Evolutionary conservation across 208 protist genomes (phyloP), one percentile per base, ranked within the genome.

Genomic region (Trichomonas vaginalis): DNA sequence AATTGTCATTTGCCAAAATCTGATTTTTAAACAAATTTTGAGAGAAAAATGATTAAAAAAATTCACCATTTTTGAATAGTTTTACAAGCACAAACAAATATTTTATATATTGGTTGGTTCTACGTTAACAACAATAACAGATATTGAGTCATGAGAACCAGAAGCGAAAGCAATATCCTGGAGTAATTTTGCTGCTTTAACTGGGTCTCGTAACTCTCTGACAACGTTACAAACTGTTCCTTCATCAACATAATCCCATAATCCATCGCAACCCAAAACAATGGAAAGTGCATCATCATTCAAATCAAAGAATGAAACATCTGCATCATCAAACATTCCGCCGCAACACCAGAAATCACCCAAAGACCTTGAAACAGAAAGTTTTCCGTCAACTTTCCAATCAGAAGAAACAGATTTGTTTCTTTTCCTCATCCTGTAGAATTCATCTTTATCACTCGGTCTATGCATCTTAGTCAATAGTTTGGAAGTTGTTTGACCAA

Each of bases 321-420:
- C 86, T 35, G 86, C 40, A n/a, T 92, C 45, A 39, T 92, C 86
- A 51, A 51, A 92, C 86, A 92, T 92, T 56, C 86, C 86, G 37
- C 45, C 86, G 45, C 86, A 92, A 15, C 86, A 92, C 86, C 86
- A 92, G 37, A 92, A 92, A 39, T 92, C 86, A 35, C 86, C 86
- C 2, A 92, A 45, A 21, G 40, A 49, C 6, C 86, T 0, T 17
- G 86, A 92, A 39, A 92, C 86, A 17, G 40, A 92, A 8, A 92
- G 37, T 51, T 92, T 92, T 0, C 86, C 86, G 27, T 92, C 86
- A 51, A 92, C 45, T 27, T 45, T 6, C 86, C 86, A 92, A 32
- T 92, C 86, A 51, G 45, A 39, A 3, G 40, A 37, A 0, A 92
- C 86, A 3, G 21, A 17, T 27, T 49, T 92, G 1, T 92, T 42